Evolutionary conservation across 768 basidiomycete species (phyloP).

Genomic region (Leucogyrophana mollusca): DNA sequence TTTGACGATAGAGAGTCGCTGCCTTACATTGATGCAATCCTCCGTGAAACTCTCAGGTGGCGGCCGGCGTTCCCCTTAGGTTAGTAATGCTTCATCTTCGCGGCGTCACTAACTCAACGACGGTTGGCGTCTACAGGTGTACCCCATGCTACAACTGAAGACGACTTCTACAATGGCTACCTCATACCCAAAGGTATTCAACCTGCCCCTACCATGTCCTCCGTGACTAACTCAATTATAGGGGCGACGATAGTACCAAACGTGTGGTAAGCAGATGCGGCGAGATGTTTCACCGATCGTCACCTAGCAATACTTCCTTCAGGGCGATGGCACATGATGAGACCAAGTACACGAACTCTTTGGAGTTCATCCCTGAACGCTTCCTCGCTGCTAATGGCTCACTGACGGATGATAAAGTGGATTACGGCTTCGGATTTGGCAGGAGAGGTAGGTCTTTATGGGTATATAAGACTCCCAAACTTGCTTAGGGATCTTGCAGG

Average conservation of each 20-base stretch:
- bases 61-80: constrained; percentile 9
- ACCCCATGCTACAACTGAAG: constrained; percentile 34
- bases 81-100: neutral
- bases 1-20: constrained; percentile 6
- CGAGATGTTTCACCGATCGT: neutral
- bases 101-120: neutral
- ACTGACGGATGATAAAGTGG: neutral
- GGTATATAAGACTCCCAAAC: too few species aligned
- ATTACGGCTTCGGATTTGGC: neutral
- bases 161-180: constrained; percentile 32
- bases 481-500: too few species aligned
- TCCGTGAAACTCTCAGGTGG: constrained; percentile 15
- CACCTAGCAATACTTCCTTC: neutral
- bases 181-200: constrained; percentile 21
- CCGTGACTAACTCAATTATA: neutral
- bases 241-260: neutral
- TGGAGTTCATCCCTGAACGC: constrained; percentile 31
- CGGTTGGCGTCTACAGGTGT: constrained; percentile 29
- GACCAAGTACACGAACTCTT: constrained; percentile 25
- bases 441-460: too few species aligned
- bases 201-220: neutral
- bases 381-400: constrained; percentile 17
- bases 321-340: constrained; percentile 41
- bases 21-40: constrained; percentile 15
- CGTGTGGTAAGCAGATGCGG: neutral